A percentile compares a stretch with the other conserved stretches of the same genome.
Evolutionary conservation across 148 eudicot species (phyloP).

Genomic region (Rhododendron ferrugineum): DNA sequence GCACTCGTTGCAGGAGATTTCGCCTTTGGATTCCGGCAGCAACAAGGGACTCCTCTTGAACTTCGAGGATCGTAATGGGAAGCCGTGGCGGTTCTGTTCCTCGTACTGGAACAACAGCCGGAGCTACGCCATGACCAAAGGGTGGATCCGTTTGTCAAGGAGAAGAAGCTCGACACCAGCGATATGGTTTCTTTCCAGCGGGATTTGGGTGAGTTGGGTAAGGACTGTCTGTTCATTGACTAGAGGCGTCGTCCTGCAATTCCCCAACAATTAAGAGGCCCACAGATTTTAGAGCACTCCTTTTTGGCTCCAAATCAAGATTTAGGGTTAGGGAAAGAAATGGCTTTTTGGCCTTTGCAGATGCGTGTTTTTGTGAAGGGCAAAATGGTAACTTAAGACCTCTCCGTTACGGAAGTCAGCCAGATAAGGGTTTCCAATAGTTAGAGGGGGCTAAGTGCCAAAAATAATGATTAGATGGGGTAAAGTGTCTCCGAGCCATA

Average conservation of each 20-base stretch:
- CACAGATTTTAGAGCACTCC: too few species aligned
- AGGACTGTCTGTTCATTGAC: slow-evolving; percentile 58
- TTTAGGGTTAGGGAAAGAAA: too few species aligned
- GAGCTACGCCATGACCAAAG: slow-evolving; percentile 85
- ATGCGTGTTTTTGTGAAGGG: too few species aligned
- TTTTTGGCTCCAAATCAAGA: too few species aligned
- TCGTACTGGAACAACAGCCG: slow-evolving; percentile 90
- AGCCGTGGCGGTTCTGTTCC: slow-evolving; percentile 71
- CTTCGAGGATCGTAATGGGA: slow-evolving; percentile 65
- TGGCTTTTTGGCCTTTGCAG: too few species aligned
- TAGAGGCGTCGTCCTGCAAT: slow-evolving; percentile 64
- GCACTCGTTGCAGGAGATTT: slow-evolving; percentile 69
- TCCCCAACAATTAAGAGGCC: not conserved
- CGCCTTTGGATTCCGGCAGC: slow-evolving; percentile 12
- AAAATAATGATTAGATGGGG: too few species aligned
- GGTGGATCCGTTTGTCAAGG: slow-evolving; percentile 89
- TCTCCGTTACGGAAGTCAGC: too few species aligned
- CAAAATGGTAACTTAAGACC: too few species aligned
- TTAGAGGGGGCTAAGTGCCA: too few species aligned
- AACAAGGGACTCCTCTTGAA: slow-evolving; percentile 57
- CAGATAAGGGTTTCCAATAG: too few species aligned
- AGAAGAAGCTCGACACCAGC: slow-evolving; percentile 72
- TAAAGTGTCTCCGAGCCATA: too few species aligned
- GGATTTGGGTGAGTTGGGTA: slow-evolving; percentile 36
- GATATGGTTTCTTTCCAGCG: slow-evolving; percentile 68